These are phyloP conservation scores for Trichoderma guizhouense DNA, from an alignment of 2,329 filamentous ascomycete species.

Conservation along the genomic window DNA sequence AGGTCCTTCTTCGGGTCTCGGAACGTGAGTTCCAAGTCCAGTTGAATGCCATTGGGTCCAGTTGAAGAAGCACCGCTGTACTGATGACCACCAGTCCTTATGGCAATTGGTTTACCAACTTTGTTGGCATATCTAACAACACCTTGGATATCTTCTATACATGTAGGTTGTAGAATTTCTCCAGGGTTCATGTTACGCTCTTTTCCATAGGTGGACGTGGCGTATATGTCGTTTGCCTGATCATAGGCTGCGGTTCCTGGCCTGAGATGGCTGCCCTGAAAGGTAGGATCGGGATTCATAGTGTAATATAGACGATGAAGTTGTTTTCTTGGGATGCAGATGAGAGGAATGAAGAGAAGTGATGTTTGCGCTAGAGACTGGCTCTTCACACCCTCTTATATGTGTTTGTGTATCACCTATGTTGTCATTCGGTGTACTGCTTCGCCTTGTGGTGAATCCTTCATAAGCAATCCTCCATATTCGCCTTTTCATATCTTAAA, in stretches of 20 bases:
- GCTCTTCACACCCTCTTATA: not conserved
- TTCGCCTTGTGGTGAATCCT: not conserved
- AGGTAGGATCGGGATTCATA: not conserved
- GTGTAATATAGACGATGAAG: not conserved
- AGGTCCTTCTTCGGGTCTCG: not conserved
- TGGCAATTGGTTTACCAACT: not conserved
- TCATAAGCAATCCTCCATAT: not conserved
- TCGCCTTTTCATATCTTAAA: not conserved
- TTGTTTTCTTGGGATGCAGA: not conserved
- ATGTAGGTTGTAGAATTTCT: not conserved
- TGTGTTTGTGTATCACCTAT: not conserved
- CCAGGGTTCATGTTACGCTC: constrained; percentile 3
- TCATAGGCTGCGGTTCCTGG: not conserved
- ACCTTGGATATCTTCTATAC: not conserved
- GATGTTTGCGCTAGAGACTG: not conserved
- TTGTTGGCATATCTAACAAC: constrained; percentile 8
- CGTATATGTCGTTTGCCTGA: not conserved
- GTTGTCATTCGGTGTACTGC: not conserved
- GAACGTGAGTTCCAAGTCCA: not conserved
- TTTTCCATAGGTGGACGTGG: not conserved
- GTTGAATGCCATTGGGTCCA: not conserved
- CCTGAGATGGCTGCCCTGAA: not conserved
- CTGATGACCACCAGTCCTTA: constrained; percentile 1
- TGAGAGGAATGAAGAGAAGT: not conserved
- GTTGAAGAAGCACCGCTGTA: constrained; percentile 3